Percentiles rank a stretch among this genome's conserved stretches.
These are phyloP conservation scores for Lactarius evosmus DNA, from an alignment of 768 basidiomycete species.

Conservation along the genomic window DNA sequence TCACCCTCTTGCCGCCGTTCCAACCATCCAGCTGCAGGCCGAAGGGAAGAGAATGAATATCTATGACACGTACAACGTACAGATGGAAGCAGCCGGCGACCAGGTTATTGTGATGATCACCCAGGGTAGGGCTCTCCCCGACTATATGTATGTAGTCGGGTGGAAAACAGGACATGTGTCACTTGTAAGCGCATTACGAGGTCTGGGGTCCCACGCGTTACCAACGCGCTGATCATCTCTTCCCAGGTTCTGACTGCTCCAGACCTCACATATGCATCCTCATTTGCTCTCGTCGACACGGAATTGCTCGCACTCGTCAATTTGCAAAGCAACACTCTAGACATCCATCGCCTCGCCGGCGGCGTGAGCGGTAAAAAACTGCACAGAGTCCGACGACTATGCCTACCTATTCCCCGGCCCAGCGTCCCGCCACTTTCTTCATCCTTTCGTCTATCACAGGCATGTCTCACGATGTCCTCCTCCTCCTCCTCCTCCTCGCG, in stretches of 20 bases:
- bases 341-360: conserved; percentile 13
- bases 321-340: conserved; percentile 10
- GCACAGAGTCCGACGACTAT: conserved; percentile 8
- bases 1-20: conserved; percentile 16
- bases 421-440: not conserved
- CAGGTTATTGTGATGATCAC: conserved; percentile 19
- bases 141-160: conserved; percentile 9
- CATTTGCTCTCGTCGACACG: conserved; percentile 22
- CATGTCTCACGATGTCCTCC: not conserved
- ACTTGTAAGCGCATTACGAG: not conserved
- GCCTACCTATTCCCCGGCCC: conserved; percentile 10
- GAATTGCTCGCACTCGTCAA: conserved; percentile 15
- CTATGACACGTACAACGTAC: conserved; percentile 15
- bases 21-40: conserved; percentile 12
- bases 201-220: not conserved
- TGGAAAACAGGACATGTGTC: conserved; percentile 22
- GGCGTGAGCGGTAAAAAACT: not conserved
- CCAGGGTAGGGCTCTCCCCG: conserved; percentile 17
- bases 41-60: conserved; percentile 7
- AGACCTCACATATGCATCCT: conserved; percentile 22
- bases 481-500: conserved; percentile 1
- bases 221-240: not conserved
- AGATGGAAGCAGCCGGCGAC: conserved; percentile 19
- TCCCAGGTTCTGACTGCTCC: conserved; percentile 16
- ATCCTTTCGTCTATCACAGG: conserved; percentile 6